These are phyloP conservation scores for Suillus spraguei DNA, from an alignment of 768 basidiomycete species.

Conservation along the genomic window DNA sequence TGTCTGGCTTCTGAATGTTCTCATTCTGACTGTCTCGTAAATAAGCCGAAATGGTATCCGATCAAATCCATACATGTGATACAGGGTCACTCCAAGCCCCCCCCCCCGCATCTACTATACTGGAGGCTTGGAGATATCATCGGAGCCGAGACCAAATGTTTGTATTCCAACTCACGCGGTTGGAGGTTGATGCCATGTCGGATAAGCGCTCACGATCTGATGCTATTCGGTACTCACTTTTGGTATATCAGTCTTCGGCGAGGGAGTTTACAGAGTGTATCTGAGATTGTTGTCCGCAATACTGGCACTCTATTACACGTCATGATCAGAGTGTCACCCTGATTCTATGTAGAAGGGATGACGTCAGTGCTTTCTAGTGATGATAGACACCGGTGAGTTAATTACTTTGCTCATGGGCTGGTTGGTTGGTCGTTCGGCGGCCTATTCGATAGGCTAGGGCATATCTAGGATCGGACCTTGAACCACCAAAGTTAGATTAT, in stretches of 20 bases:
- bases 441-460: constrained; percentile 1
- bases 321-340: constrained; percentile 1
- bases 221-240: neutral
- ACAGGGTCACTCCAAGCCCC: neutral
- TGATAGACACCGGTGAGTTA: neutral
- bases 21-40: constrained; percentile 1
- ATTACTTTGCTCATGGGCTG: neutral
- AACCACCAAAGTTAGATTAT: neutral
- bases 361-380: neutral
- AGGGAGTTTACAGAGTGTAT: neutral
- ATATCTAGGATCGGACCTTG: constrained; percentile 6
- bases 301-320: constrained; percentile 1
- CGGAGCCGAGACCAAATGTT: constrained; percentile 15
- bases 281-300: constrained; percentile 1
- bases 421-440: constrained; percentile 1
- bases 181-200: neutral
- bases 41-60: constrained; percentile 8
- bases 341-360: neutral
- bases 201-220: neutral
- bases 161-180: neutral
- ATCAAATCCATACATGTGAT: neutral
- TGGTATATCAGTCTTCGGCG: neutral
- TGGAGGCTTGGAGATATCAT: constrained; percentile 6
- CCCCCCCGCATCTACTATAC: neutral
- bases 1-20: neutral